Percentiles rank a stretch among this genome's conserved stretches.
phyloP scores from a whole-genome alignment of 2,329 filamentous ascomycete species.

The Tolypocladium ovalisporum region DNA sequence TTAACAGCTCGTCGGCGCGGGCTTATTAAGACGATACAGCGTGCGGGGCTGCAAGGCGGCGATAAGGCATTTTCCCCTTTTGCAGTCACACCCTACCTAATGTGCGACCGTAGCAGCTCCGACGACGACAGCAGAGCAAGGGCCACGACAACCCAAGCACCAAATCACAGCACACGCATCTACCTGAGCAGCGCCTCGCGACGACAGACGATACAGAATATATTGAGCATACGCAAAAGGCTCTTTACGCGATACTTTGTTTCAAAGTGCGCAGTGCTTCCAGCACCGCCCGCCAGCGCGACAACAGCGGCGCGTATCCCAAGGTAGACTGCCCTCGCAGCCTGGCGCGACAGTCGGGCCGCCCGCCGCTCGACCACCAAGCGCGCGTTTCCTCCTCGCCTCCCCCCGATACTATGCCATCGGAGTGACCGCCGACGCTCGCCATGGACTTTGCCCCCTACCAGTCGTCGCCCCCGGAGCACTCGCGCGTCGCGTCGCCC shows the following conservation, averaged over 20 bases:
- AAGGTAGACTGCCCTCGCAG: neutral
- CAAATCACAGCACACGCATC: neutral
- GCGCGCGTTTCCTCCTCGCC: neutral
- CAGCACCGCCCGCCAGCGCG: neutral
- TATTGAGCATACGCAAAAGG: neutral
- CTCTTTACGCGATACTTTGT: neutral
- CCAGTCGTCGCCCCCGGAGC: slow-evolving; percentile 83
- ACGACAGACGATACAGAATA: neutral
- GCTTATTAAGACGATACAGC: too few species aligned
- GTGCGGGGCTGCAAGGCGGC: too few species aligned
- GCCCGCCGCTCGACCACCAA: neutral
- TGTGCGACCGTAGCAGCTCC: too few species aligned
- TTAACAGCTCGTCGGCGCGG: too few species aligned
- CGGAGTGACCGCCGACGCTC: slow-evolving; percentile 1
- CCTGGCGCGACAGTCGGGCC: neutral
- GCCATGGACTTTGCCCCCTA: slow-evolving; percentile 93
- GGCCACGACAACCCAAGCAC: neutral
- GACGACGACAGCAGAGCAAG: too few species aligned
- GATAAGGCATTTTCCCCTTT: too few species aligned
- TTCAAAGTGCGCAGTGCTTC: neutral
- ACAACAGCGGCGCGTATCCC: neutral
- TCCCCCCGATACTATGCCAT: neutral
- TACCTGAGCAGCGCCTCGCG: neutral
- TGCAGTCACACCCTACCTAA: too few species aligned
- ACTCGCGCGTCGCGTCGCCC: slow-evolving; percentile 69